Evolutionary conservation across 2,329 filamentous ascomycete genomes (phyloP), one percentile per base, ranked within the genome.

Genomic region (Trichoderma guizhouense): DNA sequence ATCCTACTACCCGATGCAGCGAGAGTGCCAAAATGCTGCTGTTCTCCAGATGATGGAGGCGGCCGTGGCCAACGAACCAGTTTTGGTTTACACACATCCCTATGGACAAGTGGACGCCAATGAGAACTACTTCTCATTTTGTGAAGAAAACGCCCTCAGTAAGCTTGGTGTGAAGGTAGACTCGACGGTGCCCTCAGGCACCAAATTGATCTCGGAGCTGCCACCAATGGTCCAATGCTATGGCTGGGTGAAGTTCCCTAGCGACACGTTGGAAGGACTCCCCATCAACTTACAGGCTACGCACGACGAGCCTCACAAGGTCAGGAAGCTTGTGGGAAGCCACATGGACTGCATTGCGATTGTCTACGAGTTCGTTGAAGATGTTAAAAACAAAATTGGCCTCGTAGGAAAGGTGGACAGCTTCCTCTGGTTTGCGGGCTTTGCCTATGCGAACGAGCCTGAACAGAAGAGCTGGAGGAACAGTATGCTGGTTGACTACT

Each of bases 21-120:
- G 72, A 21, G 72, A 73, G 53, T 67, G 72, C 55, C 62, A 71
- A 12, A 73, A 73, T n/a, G 69, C 62, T 14, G 72, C 68, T 9
- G 43, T 73, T 12, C 43, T 73, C 36, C 72, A 73, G 34, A 65
- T 72, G 71, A 67, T 73, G 53, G 53, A 63, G 55, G 62, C 72
- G 7, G 26, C 72, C 21, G n/a, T 58, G 7, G 39, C 39, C 26
- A 60, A 15, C 4, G 30, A 51, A 4, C 55, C 68, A n/a, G 60
- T 73, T 14, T 12, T 73, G 8, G 55, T 73, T 11, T 61, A 63
- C 39, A 32, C 24, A 11, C 65, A 30, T 7, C 72, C 72, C 8
- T 5, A 21, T 24, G 47, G 43, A 26, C n/a, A 1, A 24, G 11
- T n/a, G 15, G 69, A 55, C 6, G 69, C 34, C n/a, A 28, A 12